phyloP scores from a whole-genome alignment of 1,139 yeast genomes.

The Debaryomyces robertsiae region DNA sequence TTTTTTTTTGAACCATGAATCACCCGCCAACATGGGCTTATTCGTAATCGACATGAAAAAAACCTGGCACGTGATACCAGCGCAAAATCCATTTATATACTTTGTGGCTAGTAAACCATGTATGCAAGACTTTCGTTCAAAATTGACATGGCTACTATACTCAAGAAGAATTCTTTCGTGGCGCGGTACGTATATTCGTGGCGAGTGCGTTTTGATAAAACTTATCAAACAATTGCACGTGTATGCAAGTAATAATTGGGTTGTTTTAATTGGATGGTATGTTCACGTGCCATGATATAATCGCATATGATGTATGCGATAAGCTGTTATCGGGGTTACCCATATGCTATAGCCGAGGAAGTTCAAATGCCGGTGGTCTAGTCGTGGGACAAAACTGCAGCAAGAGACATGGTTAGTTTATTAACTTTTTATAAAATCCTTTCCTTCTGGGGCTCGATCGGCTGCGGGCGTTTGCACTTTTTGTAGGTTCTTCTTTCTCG shows the following conservation, averaged over 20 bases:
- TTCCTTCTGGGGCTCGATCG: too few species aligned
- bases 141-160: neutral
- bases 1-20: constrained; percentile 1
- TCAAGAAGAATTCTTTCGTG: neutral
- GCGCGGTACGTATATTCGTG: neutral
- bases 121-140: neutral
- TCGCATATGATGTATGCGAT: neutral
- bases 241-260: constrained; percentile 3
- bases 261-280: neutral
- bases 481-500: too few species aligned
- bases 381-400: too few species aligned
- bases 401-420: too few species aligned
- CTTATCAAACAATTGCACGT: constrained; percentile 6
- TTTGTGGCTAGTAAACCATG: neutral
- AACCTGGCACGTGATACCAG: constrained; percentile 2
- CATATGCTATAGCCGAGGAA: neutral
- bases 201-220: constrained; percentile 3
- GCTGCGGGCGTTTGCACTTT: too few species aligned
- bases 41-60: neutral
- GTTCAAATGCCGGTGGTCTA: too few species aligned
- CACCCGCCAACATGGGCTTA: constrained; percentile 1
- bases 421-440: too few species aligned
- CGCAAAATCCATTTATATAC: too few species aligned
- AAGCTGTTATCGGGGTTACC: neutral
- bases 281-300: constrained; percentile 8